These are phyloP conservation scores for Cynara cardunculus DNA, from an alignment of 129 eudicot species.

Conservation along the genomic window DNA sequence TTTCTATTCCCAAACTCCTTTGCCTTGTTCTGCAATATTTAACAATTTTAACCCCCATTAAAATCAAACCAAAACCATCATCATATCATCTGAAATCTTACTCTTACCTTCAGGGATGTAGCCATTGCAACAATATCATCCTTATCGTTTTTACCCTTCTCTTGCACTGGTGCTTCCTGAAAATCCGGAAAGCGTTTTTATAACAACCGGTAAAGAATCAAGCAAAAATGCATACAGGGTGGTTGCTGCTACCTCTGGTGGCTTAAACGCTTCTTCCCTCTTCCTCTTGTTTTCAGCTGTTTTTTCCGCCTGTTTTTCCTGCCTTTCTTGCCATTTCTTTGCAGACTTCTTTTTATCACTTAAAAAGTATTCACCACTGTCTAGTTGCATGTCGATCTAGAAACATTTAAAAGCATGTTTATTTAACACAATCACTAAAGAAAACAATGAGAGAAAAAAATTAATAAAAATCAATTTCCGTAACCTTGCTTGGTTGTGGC, in stretches of 20 bases:
- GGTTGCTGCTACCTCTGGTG: constrained; percentile 60
- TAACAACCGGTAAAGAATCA: neutral
- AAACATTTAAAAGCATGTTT: neutral
- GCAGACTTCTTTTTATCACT: constrained; percentile 79
- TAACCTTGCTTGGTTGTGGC: constrained; percentile 88
- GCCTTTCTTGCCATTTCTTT: constrained; percentile 93
- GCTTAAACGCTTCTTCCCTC: constrained; percentile 78
- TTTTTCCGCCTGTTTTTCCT: constrained; percentile 84
- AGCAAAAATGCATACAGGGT: neutral
- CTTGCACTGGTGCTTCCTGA: constrained; percentile 54
- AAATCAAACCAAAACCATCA: neutral
- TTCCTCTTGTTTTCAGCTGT: constrained; percentile 72
- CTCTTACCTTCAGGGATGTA: constrained; percentile 76
- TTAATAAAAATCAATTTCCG: neutral
- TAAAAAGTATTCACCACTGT: constrained; percentile 86
- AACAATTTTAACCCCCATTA: neutral
- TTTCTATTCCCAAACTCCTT: constrained; percentile 63
- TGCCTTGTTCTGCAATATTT: constrained; percentile 61
- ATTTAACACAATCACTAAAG: neutral
- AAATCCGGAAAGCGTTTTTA: neutral
- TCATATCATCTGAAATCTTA: constrained; percentile 12
- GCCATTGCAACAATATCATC: constrained; percentile 57
- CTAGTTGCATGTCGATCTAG: constrained; percentile 82
- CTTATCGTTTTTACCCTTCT: constrained; percentile 24
- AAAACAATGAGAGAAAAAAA: neutral